Evolutionary conservation across 345 rosid genomes (phyloP).

Genomic region (Euclidium syriacum): DNA sequence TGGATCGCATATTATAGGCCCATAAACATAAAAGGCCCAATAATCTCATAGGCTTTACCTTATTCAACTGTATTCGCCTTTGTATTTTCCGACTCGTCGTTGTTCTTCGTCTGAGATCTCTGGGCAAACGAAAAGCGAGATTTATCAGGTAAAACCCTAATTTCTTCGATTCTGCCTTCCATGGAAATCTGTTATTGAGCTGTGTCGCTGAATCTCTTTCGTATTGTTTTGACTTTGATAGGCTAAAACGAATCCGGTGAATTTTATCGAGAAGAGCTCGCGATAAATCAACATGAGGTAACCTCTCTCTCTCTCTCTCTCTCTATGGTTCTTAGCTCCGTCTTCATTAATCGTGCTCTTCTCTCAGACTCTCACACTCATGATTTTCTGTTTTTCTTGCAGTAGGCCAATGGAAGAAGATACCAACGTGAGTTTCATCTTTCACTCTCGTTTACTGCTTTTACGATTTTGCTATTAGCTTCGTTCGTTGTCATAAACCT

Average conservation of each 20-base stretch:
- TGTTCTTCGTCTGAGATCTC: background rate
- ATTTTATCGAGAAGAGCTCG: background rate
- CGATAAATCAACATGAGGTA: conserved; percentile 19
- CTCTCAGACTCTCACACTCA: background rate
- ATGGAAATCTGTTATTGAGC: background rate
- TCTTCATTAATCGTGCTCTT: background rate
- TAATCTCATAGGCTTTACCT: background rate
- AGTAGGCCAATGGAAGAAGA: conserved; percentile 75
- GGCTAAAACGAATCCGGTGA: background rate
- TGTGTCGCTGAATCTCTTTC: background rate
- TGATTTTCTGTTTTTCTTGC: background rate
- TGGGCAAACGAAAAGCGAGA: conserved; percentile 10
- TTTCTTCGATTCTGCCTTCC: background rate
- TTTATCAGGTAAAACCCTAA: conserved; percentile 20
- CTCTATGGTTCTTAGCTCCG: background rate
- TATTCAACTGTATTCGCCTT: background rate
- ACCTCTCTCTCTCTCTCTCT: no score
- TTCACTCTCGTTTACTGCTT: background rate
- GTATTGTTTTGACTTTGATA: background rate
- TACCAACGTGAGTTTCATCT: conserved; percentile 27
- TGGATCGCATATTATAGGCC: no score
- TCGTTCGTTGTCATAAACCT: background rate
- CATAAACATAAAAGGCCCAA: background rate
- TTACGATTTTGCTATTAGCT: background rate
- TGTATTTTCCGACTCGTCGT: background rate